Evolutionary conservation across 1,284 basidiomycete species (phyloP), one percentile per base, ranked within the genome.

Genomic region (Apiotrichum porosum): DNA sequence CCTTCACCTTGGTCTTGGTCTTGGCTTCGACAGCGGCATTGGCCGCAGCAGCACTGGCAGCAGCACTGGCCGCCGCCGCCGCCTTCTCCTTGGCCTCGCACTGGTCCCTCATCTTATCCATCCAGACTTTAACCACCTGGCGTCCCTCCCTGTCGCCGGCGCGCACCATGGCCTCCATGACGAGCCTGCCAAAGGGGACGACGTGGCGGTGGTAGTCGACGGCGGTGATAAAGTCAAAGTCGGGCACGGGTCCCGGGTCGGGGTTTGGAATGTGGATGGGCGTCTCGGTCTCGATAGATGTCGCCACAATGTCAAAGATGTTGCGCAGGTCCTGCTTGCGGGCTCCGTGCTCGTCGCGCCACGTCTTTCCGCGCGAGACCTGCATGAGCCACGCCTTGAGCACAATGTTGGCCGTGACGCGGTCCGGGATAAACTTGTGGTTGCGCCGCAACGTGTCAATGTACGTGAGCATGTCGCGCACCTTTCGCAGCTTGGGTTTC

Each of bases 391-490:
- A 72, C 35, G 66, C 64, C 41, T 61, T 54, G 34, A 72, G 22
- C 9, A 72, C 60, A 34, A 72, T 54, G 48, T 69, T 67, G 18
- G 57, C 66, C 1, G 69, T 72, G 12, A 63, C 54, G 35, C 62
- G 52, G 56, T 70, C 65, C 4, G 69, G 69, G n/a, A 49, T 44
- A 40, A 72, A 72, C 14, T 57, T 58, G 21, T 58, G 52, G 28
- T 57, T 39, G 18, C 26, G 22, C 41, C 65, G 63, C 19, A 69
- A 40, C 18, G 40, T 49, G 33, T 56, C 49, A 18, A 72, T 65
- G 17, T 51, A 49, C 3, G 44, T 19, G 2, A 72, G 48, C 10
- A 70, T 41, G 13, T 57, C 52, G 17, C 58, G 49, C 1, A 72
- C 50, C 40, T 66, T 65, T 9, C 50, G 49, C 9, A 68, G 47